Evolutionary conservation across 1,284 basidiomycete genomes (phyloP).

Genomic region (Malassezia yamatoensis): DNA sequence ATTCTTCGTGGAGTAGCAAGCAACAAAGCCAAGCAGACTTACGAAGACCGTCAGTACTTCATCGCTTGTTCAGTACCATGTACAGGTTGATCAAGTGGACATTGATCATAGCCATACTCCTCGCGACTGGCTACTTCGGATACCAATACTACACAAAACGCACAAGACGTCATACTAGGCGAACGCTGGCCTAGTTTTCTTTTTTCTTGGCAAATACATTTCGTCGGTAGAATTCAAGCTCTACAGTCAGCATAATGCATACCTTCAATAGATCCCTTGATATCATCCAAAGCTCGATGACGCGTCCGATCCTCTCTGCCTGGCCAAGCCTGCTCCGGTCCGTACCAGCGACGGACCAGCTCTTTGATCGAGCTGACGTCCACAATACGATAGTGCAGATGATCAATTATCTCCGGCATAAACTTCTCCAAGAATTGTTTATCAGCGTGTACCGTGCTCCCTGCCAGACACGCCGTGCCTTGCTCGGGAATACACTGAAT

Average conservation of each 20-base stretch:
- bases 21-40: background rate
- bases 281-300: slow-evolving; percentile 61
- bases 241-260: slow-evolving; percentile 34
- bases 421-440: slow-evolving; percentile 61
- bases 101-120: slow-evolving; percentile 25
- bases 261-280: slow-evolving; percentile 59
- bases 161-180: background rate
- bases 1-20: background rate
- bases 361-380: slow-evolving; percentile 61
- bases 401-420: slow-evolving; percentile 57
- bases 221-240: slow-evolving; percentile 50
- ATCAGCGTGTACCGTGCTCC: slow-evolving; percentile 71
- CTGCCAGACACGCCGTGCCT: slow-evolving; percentile 61
- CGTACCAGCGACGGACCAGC: slow-evolving; percentile 68
- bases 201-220: slow-evolving; percentile 41
- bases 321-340: slow-evolving; percentile 47
- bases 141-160: slow-evolving; percentile 23
- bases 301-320: slow-evolving; percentile 10
- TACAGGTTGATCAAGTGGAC: slow-evolving; percentile 27
- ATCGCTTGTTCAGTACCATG: slow-evolving; percentile 17
- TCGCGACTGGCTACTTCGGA: slow-evolving; percentile 23
- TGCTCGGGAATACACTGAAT: slow-evolving; percentile 50
- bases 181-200: slow-evolving; percentile 13
- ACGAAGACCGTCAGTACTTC: background rate
- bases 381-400: slow-evolving; percentile 53